Conservation (phyloP, 805 yeast genomes). For the Yarrowia keelungensis region DNA sequence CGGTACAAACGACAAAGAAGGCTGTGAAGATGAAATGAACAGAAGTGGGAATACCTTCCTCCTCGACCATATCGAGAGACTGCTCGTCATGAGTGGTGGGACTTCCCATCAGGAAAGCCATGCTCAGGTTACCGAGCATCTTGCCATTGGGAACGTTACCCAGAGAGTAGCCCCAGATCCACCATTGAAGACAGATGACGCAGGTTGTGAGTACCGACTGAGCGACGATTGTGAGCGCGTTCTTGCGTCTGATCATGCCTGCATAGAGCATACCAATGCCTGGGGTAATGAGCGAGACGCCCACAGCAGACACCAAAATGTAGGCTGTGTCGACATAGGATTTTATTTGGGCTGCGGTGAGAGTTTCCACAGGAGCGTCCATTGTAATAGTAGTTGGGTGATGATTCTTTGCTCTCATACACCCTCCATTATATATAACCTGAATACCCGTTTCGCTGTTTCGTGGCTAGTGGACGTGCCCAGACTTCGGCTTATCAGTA, state of each 20-base stretch:
- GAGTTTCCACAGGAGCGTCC: slow-evolving; percentile 29
- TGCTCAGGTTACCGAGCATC: slow-evolving; percentile 67
- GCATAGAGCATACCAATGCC: slow-evolving; percentile 93
- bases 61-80: neutral
- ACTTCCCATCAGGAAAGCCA: slow-evolving; percentile 47
- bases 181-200: slow-evolving; percentile 91
- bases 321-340: slow-evolving; percentile 27
- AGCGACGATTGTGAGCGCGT: slow-evolving; percentile 91
- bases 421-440: slow-evolving; percentile 5
- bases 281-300: slow-evolving; percentile 81
- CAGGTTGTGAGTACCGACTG: slow-evolving; percentile 89
- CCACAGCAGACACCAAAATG: slow-evolving; percentile 31
- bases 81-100: slow-evolving; percentile 10
- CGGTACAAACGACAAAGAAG: slow-evolving; percentile 94
- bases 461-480: slow-evolving; percentile 24
- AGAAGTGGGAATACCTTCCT: slow-evolving; percentile 75
- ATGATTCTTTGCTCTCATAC: neutral
- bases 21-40: slow-evolving; percentile 91
- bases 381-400: neutral
- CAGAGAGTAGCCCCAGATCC: slow-evolving; percentile 96
- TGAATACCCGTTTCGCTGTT: neutral
- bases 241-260: slow-evolving; percentile 94
- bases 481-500: slow-evolving; percentile 21
- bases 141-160: slow-evolving; percentile 60
- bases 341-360: slow-evolving; percentile 15